These are phyloP conservation scores for Leishmania tarentolae DNA, from an alignment of 208 protist species.

Conservation along the genomic window DNA sequence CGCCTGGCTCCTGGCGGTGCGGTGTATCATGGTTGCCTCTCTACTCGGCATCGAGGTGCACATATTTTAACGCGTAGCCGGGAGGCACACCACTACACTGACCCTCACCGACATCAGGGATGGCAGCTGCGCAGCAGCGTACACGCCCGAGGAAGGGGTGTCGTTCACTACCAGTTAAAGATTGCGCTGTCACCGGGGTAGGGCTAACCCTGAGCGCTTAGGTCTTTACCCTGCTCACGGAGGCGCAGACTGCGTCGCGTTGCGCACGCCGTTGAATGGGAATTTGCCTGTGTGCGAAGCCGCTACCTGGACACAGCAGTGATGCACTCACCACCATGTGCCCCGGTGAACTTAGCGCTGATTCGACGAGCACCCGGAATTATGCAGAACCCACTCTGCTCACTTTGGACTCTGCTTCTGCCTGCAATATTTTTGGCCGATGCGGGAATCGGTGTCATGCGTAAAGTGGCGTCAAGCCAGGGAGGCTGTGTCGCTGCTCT, in stretches of 20 bases:
- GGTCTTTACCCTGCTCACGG: conserved; percentile 9
- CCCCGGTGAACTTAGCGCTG: conserved; percentile 9
- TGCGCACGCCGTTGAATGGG: too few relatives aligned
- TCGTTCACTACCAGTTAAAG: conserved; percentile 32
- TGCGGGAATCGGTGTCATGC: background rate
- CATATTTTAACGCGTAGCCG: conserved; percentile 11
- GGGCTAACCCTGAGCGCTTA: conserved; percentile 29
- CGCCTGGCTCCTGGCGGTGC: conserved; percentile 9
- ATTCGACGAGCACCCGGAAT: background rate
- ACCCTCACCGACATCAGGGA: conserved; percentile 27
- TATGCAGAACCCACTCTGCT: conserved; percentile 8
- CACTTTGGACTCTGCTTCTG: background rate
- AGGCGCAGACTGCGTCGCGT: too few relatives aligned
- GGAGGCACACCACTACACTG: conserved; percentile 24
- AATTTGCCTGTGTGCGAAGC: too few relatives aligned
- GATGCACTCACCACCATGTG: background rate
- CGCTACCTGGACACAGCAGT: too few relatives aligned
- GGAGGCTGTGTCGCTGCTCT: conserved; percentile 30
- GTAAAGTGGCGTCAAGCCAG: conserved; percentile 12
- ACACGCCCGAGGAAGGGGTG: conserved; percentile 16
- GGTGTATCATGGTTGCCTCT: conserved; percentile 13
- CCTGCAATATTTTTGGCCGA: background rate
- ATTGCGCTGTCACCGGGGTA: conserved; percentile 27
- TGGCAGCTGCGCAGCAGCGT: conserved; percentile 18
- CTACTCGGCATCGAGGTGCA: conserved; percentile 30